Evolutionary conservation across 2,329 filamentous ascomycete genomes (phyloP).

Genomic region (Canariomyces notabilis): DNA sequence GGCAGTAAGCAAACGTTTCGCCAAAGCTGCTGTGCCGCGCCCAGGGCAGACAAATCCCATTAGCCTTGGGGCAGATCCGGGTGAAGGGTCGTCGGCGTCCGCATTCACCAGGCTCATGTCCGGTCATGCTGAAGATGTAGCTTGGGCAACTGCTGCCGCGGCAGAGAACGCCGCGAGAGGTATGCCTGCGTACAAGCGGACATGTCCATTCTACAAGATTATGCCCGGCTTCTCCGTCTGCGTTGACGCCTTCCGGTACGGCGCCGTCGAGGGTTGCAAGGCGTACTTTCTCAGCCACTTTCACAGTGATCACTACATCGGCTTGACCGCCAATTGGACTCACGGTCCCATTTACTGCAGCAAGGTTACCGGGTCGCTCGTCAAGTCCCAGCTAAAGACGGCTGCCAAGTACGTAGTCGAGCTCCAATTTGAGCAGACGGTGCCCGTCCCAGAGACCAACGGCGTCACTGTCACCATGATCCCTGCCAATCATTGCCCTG

Average conservation of each 20-base stretch:
- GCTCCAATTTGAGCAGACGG: slow-evolving; percentile 75
- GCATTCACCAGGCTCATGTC: slow-evolving; percentile 95
- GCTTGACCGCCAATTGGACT: slow-evolving; percentile 78
- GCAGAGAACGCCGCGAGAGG: slow-evolving; percentile 73
- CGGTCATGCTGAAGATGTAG: slow-evolving; percentile 79
- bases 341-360: slow-evolving; percentile 98
- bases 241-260: slow-evolving; percentile 94
- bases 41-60: slow-evolving; percentile 81
- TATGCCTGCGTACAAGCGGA: slow-evolving; percentile 80
- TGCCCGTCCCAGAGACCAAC: slow-evolving; percentile 74
- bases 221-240: slow-evolving; percentile 88
- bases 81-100: slow-evolving; percentile 43
- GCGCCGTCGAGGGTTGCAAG: slow-evolving; percentile 83
- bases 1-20: slow-evolving; percentile 53
- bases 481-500: slow-evolving; percentile 92
- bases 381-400: slow-evolving; percentile 79
- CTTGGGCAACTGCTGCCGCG: slow-evolving; percentile 83
- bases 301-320: slow-evolving; percentile 95
- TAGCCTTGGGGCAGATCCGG: slow-evolving; percentile 38
- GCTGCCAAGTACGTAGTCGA: slow-evolving; percentile 80
- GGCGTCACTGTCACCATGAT: slow-evolving; percentile 92
- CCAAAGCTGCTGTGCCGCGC: slow-evolving; percentile 63
- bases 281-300: slow-evolving; percentile 98
- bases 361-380: slow-evolving; percentile 82
- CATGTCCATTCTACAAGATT: slow-evolving; percentile 98